A percentile compares a stretch with the other conserved stretches of the same genome.
phyloP scores from a whole-genome alignment of 2,329 filamentous ascomycete species.

The Sporothrix luriei region DNA sequence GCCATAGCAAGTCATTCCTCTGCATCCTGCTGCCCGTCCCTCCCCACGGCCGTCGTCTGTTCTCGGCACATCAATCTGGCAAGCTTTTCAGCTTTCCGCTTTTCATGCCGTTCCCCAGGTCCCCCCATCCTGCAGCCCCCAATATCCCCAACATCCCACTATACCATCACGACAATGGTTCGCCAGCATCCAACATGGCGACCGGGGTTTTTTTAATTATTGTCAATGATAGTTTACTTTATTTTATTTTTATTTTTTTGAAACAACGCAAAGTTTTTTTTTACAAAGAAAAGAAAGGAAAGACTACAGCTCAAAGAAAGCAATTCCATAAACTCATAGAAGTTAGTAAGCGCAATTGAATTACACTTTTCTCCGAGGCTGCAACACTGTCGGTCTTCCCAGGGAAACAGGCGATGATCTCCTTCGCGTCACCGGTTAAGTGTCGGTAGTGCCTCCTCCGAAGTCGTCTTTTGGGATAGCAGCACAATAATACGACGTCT shows the following conservation, averaged over 20 bases:
- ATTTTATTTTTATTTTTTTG: no score
- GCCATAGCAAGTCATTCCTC: background rate
- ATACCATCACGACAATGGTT: background rate
- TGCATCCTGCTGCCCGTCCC: background rate
- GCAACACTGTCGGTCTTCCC: background rate
- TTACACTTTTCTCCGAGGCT: background rate
- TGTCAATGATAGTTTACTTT: no score
- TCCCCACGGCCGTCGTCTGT: background rate
- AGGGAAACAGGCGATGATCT: background rate
- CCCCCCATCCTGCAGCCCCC: background rate
- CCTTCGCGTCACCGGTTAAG: slow-evolving; percentile 7
- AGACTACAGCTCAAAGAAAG: no score
- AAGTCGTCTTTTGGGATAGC: background rate
- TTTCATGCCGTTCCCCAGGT: background rate
- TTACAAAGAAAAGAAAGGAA: no score
- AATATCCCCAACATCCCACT: background rate
- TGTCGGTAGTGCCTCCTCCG: slow-evolving; percentile 27
- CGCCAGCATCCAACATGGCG: slow-evolving; percentile 5
- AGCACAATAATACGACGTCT: background rate
- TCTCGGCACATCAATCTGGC: slow-evolving; percentile 27
- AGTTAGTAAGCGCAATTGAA: no score
- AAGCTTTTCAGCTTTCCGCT: slow-evolving; percentile 13
- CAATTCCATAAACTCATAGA: no score
- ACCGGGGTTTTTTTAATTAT: no score
- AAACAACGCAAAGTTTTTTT: no score